phyloP scores from a whole-genome alignment of 2,329 filamentous ascomycete species.

The Aspergillus spinulosporus region DNA sequence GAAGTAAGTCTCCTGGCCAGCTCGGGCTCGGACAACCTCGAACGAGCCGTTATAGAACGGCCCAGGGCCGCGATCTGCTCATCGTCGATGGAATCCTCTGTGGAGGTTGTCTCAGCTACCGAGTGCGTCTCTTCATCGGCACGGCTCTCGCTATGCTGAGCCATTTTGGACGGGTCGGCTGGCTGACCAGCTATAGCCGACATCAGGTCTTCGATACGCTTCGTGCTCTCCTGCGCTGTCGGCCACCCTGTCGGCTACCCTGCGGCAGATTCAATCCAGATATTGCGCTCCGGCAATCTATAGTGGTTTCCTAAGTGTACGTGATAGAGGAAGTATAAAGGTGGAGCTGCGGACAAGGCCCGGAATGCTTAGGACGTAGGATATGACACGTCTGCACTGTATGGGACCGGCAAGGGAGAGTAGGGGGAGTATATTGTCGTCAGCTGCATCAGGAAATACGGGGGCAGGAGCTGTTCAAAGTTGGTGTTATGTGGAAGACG shows the following conservation, averaged over 20 bases:
- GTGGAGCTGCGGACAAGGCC: not conserved
- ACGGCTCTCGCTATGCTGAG: slow-evolving; percentile 18
- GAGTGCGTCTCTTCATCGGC: slow-evolving; percentile 26
- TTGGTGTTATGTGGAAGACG: not conserved
- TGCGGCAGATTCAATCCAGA: not conserved
- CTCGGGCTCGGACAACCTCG: slow-evolving; percentile 35
- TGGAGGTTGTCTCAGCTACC: slow-evolving; percentile 30
- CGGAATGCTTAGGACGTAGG: not conserved
- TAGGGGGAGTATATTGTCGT: not conserved
- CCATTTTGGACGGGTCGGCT: slow-evolving; percentile 24
- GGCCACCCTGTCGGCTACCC: not conserved
- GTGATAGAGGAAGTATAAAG: not conserved
- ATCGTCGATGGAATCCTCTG: slow-evolving; percentile 28
- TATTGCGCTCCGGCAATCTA: not conserved
- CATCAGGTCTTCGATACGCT: slow-evolving; percentile 19
- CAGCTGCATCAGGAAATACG: not conserved
- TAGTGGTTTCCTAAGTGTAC: not conserved
- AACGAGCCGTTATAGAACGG: slow-evolving; percentile 31
- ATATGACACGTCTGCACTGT: not conserved
- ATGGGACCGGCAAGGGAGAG: not conserved
- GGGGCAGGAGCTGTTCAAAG: not conserved
- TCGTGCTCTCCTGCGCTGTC: too few species aligned
- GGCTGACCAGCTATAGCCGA: slow-evolving; percentile 19
- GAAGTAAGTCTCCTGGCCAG: slow-evolving; percentile 47
- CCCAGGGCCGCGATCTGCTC: slow-evolving; percentile 30